These are phyloP conservation scores for Diplodia sapinea DNA, from an alignment of 2,329 filamentous ascomycete genomes.

Conservation along the genomic window DNA sequence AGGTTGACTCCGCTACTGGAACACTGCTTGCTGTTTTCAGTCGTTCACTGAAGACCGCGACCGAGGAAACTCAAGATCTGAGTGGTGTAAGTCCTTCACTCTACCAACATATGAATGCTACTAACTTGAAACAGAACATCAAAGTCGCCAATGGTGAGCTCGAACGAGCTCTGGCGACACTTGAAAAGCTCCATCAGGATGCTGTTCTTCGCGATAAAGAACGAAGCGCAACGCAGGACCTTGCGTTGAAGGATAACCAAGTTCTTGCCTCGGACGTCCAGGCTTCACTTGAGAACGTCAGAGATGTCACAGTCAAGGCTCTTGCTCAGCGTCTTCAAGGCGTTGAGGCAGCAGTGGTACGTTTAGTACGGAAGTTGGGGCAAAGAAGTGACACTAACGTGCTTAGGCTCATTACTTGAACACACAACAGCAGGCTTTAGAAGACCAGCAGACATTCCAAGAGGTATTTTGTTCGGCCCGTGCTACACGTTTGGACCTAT, in stretches of 20 bases:
- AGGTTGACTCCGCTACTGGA: constrained; percentile 11
- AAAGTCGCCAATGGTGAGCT: constrained; percentile 36
- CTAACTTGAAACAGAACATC: constrained; percentile 23
- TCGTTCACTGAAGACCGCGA: neutral
- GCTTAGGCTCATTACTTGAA: neutral
- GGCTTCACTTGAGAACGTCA: constrained; percentile 1
- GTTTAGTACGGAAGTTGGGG: too few species aligned
- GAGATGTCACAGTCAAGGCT: constrained; percentile 9
- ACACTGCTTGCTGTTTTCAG: constrained; percentile 3
- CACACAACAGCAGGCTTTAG: constrained; percentile 10
- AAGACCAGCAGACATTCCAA: constrained; percentile 13
- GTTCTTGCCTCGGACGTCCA: neutral
- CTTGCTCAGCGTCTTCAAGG: constrained; percentile 6
- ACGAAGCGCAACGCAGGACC: constrained; percentile 7
- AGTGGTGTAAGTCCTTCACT: neutral
- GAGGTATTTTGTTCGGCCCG: neutral
- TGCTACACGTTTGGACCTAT: neutral
- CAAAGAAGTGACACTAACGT: neutral
- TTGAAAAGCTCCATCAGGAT: constrained; percentile 18
- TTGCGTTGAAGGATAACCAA: constrained; percentile 9
- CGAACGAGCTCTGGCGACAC: constrained; percentile 2
- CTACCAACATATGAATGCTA: neutral
- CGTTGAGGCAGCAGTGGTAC: constrained; percentile 13
- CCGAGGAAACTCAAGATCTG: neutral
- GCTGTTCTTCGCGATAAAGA: constrained; percentile 13